These are phyloP conservation scores for Claviceps sp. DNA, from an alignment of 2,329 filamentous ascomycete genomes.

Conservation along the genomic window DNA sequence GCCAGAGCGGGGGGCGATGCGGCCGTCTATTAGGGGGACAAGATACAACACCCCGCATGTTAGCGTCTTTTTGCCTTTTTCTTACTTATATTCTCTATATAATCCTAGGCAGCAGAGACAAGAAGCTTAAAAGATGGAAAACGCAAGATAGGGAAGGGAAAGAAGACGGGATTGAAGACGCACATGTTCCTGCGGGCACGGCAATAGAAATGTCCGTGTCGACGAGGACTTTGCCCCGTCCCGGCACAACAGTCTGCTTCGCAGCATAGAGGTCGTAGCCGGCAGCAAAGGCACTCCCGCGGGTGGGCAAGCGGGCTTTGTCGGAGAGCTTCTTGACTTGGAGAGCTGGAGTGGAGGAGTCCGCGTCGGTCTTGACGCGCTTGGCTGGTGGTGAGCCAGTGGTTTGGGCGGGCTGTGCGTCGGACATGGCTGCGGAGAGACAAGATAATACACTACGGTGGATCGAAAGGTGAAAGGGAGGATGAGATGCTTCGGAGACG, in stretches of 20 bases:
- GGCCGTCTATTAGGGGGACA: conserved; percentile 49
- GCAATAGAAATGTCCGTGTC: conserved; percentile 87
- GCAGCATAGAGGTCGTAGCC: conserved; percentile 89
- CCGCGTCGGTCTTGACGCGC: conserved; percentile 51
- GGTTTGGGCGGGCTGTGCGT: conserved; percentile 25
- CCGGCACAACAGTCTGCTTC: conserved; percentile 60
- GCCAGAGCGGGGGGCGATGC: conserved; percentile 81
- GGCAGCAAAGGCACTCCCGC: conserved; percentile 78
- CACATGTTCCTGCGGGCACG: conserved; percentile 81
- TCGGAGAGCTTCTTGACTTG: conserved; percentile 79
- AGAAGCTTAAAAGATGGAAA: neutral
- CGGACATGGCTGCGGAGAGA: neutral
- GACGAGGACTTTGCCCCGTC: conserved; percentile 72
- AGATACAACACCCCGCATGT: neutral
- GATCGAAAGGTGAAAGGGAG: neutral
- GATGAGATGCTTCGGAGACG: neutral
- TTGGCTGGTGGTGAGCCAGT: conserved; percentile 62
- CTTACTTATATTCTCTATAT: neutral
- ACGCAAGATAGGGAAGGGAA: neutral
- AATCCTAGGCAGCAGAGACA: neutral
- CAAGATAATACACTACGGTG: too few species aligned
- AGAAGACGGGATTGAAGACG: conserved; percentile 16
- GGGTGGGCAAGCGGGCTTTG: conserved; percentile 69
- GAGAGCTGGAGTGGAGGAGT: conserved; percentile 40
- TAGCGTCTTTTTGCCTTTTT: neutral